Percentiles rank a stretch among this genome's conserved stretches.
These are phyloP conservation scores for Termitomyces sp. DNA, from an alignment of 1,284 basidiomycete genomes.

Conservation along the genomic window DNA sequence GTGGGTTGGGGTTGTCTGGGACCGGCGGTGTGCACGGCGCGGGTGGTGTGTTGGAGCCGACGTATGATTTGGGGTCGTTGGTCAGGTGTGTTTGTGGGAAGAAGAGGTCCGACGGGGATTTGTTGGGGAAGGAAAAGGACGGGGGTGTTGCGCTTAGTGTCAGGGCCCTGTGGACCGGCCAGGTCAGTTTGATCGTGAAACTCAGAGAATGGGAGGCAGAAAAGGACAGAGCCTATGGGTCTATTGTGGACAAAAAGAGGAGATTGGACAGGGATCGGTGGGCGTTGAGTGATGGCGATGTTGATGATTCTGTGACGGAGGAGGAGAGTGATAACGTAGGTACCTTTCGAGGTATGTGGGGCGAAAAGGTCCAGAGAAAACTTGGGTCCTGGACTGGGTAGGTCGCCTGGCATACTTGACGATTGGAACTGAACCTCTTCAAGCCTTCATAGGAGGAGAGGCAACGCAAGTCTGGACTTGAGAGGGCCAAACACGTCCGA, in stretches of 20 bases:
- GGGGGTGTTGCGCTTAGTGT: constrained; percentile 30
- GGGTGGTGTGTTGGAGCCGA: constrained; percentile 38
- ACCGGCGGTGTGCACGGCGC: constrained; percentile 12
- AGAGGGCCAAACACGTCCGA: neutral
- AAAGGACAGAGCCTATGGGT: constrained; percentile 10
- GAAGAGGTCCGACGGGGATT: constrained; percentile 27
- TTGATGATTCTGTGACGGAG: constrained; percentile 30
- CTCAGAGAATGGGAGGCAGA: constrained; percentile 31
- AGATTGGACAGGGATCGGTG: constrained; percentile 16
- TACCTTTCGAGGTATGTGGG: constrained; percentile 42
- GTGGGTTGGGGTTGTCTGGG: constrained; percentile 31
- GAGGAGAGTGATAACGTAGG: constrained; percentile 35
- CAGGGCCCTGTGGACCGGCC: constrained; percentile 35
- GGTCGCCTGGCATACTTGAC: constrained; percentile 21
- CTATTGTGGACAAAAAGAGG: constrained; percentile 9
- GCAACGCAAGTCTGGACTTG: constrained; percentile 19
- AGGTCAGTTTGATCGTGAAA: constrained; percentile 26
- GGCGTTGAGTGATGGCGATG: constrained; percentile 19
- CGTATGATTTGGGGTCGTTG: constrained; percentile 39
- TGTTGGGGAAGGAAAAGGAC: constrained; percentile 26
- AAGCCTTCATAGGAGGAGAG: constrained; percentile 18
- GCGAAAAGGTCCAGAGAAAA: constrained; percentile 60
- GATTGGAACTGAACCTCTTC: neutral
- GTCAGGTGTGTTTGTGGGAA: constrained; percentile 28
- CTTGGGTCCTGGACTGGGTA: constrained; percentile 68